phyloP scores from a whole-genome alignment of 345 rosid genomes.

The Salix udensis region DNA sequence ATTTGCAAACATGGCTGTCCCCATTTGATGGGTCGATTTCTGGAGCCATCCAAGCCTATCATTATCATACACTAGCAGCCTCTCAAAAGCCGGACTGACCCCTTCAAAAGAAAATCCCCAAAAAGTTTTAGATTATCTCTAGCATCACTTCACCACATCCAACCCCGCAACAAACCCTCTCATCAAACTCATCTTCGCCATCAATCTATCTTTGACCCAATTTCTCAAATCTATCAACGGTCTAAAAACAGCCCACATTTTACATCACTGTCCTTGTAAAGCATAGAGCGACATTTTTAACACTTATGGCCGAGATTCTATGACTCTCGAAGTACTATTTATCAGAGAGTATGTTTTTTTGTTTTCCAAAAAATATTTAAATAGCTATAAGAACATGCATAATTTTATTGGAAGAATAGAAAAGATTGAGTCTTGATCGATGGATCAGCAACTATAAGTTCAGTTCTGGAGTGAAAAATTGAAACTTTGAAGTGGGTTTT shows the following conservation, averaged over 20 bases:
- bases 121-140: background rate
- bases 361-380: too few relatives aligned
- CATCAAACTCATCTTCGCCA: background rate
- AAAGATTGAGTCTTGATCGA: conserved; percentile 13
- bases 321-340: background rate
- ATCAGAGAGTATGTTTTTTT: background rate
- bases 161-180: background rate
- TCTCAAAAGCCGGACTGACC: background rate
- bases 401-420: background rate
- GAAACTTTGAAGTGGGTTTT: background rate
- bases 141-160: background rate
- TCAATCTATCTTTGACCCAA: background rate
- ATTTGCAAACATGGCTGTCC: conserved; percentile 13
- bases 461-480: background rate
- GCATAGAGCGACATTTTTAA: background rate
- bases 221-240: background rate
- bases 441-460: conserved; percentile 2
- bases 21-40: conserved; percentile 14
- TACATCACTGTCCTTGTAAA: background rate
- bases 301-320: conserved; percentile 24
- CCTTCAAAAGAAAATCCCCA: background rate
- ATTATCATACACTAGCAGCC: background rate
- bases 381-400: background rate
- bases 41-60: background rate
- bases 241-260: background rate